phyloP scores from a whole-genome alignment of 2,329 filamentous ascomycete genomes.

The Botrytis galanthina region DNA sequence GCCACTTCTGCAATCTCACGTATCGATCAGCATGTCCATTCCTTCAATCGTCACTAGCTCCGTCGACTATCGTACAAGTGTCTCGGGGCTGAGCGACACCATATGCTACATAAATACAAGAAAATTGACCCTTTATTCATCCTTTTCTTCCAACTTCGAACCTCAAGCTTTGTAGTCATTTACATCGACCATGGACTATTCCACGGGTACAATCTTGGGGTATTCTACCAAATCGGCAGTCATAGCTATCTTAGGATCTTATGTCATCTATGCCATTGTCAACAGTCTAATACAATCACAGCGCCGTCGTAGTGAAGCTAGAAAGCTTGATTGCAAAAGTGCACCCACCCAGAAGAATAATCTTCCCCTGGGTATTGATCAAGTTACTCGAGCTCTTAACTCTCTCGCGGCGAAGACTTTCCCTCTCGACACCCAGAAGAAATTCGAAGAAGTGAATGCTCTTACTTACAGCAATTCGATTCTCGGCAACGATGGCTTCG shows the following conservation, averaged over 20 bases:
- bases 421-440: slow-evolving; percentile 36
- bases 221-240: background rate
- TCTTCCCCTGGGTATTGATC: slow-evolving; percentile 34
- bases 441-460: slow-evolving; percentile 38
- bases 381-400: slow-evolving; percentile 29
- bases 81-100: background rate
- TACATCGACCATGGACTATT: background rate
- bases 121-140: background rate
- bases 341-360: slow-evolving; percentile 28
- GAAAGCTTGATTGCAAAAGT: slow-evolving; percentile 32
- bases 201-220: background rate
- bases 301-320: slow-evolving; percentile 28
- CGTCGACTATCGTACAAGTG: background rate
- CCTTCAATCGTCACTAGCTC: background rate
- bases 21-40: background rate
- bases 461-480: slow-evolving; percentile 32
- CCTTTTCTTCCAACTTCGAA: background rate
- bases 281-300: slow-evolving; percentile 15
- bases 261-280: background rate
- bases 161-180: background rate
- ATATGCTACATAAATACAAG: background rate
- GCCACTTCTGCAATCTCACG: too few relatives aligned
- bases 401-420: slow-evolving; percentile 31
- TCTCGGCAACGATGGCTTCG: slow-evolving; percentile 26
- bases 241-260: background rate